phyloP scores from a whole-genome alignment of 495 filamentous ascomycete species.

The Aspergillus avenaceus region DNA sequence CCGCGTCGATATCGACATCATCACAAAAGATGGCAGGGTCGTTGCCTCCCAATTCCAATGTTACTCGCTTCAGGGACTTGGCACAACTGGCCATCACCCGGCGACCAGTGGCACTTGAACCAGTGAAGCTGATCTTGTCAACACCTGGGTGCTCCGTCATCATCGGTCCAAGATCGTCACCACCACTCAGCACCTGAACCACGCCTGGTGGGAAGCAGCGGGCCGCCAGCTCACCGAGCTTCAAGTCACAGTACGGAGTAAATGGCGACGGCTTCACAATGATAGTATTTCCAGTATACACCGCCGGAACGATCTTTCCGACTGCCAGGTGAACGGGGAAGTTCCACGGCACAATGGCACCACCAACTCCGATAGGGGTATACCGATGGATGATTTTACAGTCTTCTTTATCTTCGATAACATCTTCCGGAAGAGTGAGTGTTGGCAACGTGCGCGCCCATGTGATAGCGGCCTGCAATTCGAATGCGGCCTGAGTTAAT shows the following conservation, averaged over 20 bases:
- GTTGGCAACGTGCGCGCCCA: constrained; percentile 22
- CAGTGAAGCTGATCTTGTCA: constrained; percentile 68
- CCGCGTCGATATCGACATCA: constrained; percentile 57
- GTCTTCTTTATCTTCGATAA: constrained; percentile 47
- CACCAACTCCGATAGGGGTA: constrained; percentile 56
- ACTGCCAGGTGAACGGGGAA: constrained; percentile 54
- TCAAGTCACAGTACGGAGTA: constrained; percentile 65
- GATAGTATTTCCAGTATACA: constrained; percentile 56
- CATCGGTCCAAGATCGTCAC: constrained; percentile 57
- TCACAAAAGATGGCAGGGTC: constrained; percentile 57
- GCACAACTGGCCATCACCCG: constrained; percentile 57
- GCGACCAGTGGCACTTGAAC: constrained; percentile 60
- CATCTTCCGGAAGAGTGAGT: constrained; percentile 21
- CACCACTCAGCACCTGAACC: constrained; percentile 63
- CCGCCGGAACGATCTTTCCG: constrained; percentile 52
- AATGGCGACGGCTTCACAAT: constrained; percentile 61
- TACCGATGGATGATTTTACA: constrained; percentile 44
- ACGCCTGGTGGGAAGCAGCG: constrained; percentile 62
- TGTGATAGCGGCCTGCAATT: constrained; percentile 20
- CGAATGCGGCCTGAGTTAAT: constrained; percentile 17
- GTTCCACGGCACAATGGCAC: constrained; percentile 61
- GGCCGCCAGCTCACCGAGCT: constrained; percentile 58
- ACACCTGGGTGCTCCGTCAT: constrained; percentile 57
- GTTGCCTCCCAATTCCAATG: constrained; percentile 61
- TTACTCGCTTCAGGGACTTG: constrained; percentile 58